A percentile compares a stretch with the other conserved stretches of the same genome.
phyloP scores from a whole-genome alignment of 2,329 filamentous ascomycete species.

The Diplodia sapinea region DNA sequence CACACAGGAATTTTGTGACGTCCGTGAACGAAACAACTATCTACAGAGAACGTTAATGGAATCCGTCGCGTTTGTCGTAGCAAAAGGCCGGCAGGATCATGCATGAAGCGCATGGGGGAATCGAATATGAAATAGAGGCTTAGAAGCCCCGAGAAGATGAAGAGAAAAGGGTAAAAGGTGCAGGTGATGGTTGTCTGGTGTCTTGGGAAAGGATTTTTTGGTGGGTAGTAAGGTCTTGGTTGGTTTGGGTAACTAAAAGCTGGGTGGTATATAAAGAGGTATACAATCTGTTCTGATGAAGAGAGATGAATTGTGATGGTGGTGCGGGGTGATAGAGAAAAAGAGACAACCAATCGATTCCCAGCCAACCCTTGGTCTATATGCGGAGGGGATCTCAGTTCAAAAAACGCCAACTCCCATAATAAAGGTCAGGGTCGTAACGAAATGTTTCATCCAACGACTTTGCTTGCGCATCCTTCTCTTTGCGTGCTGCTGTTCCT shows the following conservation, averaged over 20 bases:
- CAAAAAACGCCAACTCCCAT: conserved; percentile 19
- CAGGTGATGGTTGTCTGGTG: conserved; percentile 8
- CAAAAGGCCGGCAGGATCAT: conserved; percentile 16
- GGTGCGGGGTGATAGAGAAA: conserved; percentile 5
- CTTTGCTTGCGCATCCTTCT: conserved; percentile 11
- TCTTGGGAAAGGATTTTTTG: neutral
- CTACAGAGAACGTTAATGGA: conserved; percentile 27
- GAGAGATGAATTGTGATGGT: conserved; percentile 15
- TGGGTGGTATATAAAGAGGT: conserved; percentile 29
- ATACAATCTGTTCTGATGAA: conserved; percentile 27
- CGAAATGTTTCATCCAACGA: conserved; percentile 10
- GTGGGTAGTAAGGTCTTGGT: conserved; percentile 24
- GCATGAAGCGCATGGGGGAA: conserved; percentile 7
- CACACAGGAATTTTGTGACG: conserved; percentile 15
- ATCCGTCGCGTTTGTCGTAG: conserved; percentile 17
- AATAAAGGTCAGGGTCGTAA: conserved; percentile 21
- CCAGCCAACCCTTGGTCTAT: conserved; percentile 24
- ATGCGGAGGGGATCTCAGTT: conserved; percentile 21
- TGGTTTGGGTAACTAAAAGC: conserved; percentile 26
- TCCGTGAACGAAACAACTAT: conserved; percentile 11
- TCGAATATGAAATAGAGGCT: neutral
- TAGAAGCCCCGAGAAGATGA: neutral
- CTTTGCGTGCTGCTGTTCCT: conserved; percentile 1
- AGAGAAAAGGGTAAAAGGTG: neutral
- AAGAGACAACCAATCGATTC: conserved; percentile 24